phyloP scores from a whole-genome alignment of 345 rosid species.

The Syzygium aqueum region DNA sequence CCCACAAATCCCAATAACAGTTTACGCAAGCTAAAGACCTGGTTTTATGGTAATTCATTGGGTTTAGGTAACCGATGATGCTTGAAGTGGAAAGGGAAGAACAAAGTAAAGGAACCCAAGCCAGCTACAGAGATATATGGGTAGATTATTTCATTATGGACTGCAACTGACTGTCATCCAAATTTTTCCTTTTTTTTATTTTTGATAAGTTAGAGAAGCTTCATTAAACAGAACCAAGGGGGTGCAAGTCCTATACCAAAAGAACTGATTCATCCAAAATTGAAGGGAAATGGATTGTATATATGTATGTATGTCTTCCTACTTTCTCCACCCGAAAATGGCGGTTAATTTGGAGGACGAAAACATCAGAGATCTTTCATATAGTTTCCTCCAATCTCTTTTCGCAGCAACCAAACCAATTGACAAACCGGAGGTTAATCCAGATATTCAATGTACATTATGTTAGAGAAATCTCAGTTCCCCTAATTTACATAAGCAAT shows the following conservation, averaged over 20 bases:
- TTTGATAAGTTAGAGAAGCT: neutral
- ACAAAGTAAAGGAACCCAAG: neutral
- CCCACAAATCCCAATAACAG: neutral
- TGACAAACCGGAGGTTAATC: neutral
- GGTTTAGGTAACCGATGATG: neutral
- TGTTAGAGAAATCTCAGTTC: neutral
- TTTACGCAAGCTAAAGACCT: neutral
- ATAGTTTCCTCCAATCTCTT: neutral
- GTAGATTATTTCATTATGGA: neutral
- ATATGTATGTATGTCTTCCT: neutral
- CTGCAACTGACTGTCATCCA: neutral
- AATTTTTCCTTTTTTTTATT: neutral
- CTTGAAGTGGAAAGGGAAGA: neutral
- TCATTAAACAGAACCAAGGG: neutral
- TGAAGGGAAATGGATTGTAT: neutral
- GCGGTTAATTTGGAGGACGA: neutral
- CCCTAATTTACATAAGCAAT: slow-evolving; percentile 20
- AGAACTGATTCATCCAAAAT: neutral
- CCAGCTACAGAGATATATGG: neutral
- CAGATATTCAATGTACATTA: neutral
- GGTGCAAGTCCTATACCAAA: neutral
- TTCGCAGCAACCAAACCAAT: neutral
- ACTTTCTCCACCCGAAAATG: neutral
- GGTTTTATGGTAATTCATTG: neutral
- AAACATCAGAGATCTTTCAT: neutral